phyloP scores from a whole-genome alignment of 106 monocot species.

The Vanilla planifolia region DNA sequence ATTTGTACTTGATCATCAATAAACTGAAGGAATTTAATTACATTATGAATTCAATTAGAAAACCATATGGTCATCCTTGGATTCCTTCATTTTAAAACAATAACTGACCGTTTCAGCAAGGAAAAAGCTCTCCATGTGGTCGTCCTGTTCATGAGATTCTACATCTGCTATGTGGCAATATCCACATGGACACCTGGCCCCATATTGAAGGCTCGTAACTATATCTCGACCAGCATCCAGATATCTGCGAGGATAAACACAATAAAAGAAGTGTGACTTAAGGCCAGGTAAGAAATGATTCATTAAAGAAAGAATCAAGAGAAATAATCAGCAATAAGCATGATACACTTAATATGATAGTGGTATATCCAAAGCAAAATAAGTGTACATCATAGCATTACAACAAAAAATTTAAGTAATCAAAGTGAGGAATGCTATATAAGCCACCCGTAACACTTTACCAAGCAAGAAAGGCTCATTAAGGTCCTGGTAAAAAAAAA shows the following conservation, averaged over 20 bases:
- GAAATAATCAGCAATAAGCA: neutral
- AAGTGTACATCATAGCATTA: too few relatives aligned
- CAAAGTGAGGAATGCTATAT: too few relatives aligned
- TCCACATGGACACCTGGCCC: constrained; percentile 87
- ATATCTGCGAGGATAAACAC: constrained; percentile 43
- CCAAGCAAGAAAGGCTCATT: too few relatives aligned
- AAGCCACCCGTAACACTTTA: too few relatives aligned
- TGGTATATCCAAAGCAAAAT: too few relatives aligned
- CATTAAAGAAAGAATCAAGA: neutral
- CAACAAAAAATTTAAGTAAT: too few relatives aligned
- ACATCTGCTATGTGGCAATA: constrained; percentile 98
- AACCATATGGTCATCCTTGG: neutral
- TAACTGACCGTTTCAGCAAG: constrained; percentile 90
- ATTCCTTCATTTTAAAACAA: neutral
- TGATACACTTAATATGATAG: neutral
- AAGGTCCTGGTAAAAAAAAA: too few relatives aligned
- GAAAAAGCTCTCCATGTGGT: constrained; percentile 99
- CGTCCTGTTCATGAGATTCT: constrained; percentile 88
- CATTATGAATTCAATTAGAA: neutral
- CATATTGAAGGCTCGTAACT: constrained; percentile 83
- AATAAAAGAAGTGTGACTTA: neutral
- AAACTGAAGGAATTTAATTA: neutral
- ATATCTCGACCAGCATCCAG: constrained; percentile 92
- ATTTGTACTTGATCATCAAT: too few relatives aligned
- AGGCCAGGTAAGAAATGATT: neutral